Evolutionary conservation across 2,329 filamentous ascomycete species (phyloP), one percentile per base, ranked within the genome.

Genomic region (Phaeoacremonium minimum): DNA sequence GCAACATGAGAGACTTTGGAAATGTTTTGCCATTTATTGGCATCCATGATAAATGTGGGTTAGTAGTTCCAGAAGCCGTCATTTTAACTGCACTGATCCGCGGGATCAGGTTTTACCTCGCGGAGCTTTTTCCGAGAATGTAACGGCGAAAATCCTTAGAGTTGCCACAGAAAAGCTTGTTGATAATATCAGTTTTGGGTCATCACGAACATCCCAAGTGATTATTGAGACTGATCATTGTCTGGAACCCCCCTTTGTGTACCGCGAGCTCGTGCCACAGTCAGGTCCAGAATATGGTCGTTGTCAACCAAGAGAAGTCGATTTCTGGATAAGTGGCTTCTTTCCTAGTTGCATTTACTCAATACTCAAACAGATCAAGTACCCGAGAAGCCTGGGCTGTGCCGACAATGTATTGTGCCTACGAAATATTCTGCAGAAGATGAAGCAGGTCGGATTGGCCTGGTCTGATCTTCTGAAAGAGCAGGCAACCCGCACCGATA

Each of bases 401-500:
- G 36, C 31, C 1, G 15, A 42, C 3, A 37, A 46, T 4, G 37
- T 44, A 8, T 4, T 8, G 7, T 22, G 32, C 3, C n/a, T 53
- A 14, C 43, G 46, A 7, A 34, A 46, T 5, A 42, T 48, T 6
- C 50, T 64, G 2, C 42, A 48, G 13, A 30, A n/a, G n/a, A n/a
- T n/a, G n/a, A n/a, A n/a, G n/a, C n/a, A 33, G 0, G 42, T 59
- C 2, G 56, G 55, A 2, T 37, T 37, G 4, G 30, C 45, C 2
- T 66, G 63, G 63, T 50, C 57, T 3, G 56, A 51, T 3, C 62
- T 61, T 0, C 45, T 69, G 0, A 60, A 61, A 43, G 15, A 38
- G 18, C 54, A 57, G 43, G 54, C 57, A 14, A 48, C 42, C 42
- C 61, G 66, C 5, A 72, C 59, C 4, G 69, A 74, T 36, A 76